These are phyloP conservation scores for Bisporella sp. DNA, from an alignment of 2,329 filamentous ascomycete species.

Conservation along the genomic window DNA sequence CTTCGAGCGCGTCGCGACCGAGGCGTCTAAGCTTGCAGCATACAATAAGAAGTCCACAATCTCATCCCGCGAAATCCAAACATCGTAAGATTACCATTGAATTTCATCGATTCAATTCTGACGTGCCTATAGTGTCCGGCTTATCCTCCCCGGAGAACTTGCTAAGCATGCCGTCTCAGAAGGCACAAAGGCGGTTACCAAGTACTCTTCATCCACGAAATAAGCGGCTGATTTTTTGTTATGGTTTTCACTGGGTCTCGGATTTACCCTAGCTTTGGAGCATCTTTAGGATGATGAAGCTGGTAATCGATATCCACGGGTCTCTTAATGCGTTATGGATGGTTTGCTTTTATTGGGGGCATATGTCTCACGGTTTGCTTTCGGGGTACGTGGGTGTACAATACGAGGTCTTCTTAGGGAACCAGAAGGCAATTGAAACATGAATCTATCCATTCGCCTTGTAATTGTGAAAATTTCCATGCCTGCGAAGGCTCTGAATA, in stretches of 20 bases:
- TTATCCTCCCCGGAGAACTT: slow-evolving; percentile 96
- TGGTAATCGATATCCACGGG: slow-evolving; percentile 22
- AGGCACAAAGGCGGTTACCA: slow-evolving; percentile 99
- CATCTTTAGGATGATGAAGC: slow-evolving; percentile 24
- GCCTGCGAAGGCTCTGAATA: background rate
- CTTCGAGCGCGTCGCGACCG: slow-evolving; percentile 97
- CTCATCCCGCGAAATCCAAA: slow-evolving; percentile 98
- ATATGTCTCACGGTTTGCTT: slow-evolving; percentile 62
- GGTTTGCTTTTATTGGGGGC: slow-evolving; percentile 57
- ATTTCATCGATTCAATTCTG: slow-evolving; percentile 1
- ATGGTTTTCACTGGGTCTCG: slow-evolving; percentile 50
- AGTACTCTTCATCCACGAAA: slow-evolving; percentile 99
- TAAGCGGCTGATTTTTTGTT: slow-evolving; percentile 53
- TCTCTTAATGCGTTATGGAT: slow-evolving; percentile 67
- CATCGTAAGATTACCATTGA: slow-evolving; percentile 52
- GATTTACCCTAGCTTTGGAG: slow-evolving; percentile 44
- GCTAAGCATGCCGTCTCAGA: slow-evolving; percentile 99
- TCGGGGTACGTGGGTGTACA: slow-evolving; percentile 67
- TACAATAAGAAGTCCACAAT: slow-evolving; percentile 99
- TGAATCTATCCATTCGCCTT: slow-evolving; percentile 11
- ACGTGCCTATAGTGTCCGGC: slow-evolving; percentile 56
- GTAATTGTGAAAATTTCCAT: background rate
- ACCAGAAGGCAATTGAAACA: slow-evolving; percentile 27
- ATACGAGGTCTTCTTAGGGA: slow-evolving; percentile 36
- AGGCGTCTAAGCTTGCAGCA: slow-evolving; percentile 96